A percentile compares a stretch with the other conserved stretches of the same genome.
Evolutionary conservation across 192 early-diverging fungal genomes (phyloP).

Genomic region (Phycomyces blakesleeanus): DNA sequence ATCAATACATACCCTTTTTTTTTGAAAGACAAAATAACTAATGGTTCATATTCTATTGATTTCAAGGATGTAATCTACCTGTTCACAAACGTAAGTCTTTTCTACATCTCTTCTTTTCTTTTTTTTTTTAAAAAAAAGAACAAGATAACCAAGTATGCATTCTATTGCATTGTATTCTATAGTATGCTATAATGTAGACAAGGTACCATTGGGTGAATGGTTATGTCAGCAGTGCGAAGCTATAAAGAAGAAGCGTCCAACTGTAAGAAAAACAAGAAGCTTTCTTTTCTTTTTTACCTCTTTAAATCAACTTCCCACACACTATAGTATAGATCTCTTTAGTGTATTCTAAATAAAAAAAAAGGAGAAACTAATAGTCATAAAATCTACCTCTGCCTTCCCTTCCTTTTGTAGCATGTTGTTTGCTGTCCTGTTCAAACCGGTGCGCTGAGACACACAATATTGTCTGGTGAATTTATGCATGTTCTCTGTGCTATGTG

Average conservation of each 20-base stretch:
- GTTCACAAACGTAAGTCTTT: constrained; percentile 31
- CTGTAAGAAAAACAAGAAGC: constrained; percentile 36
- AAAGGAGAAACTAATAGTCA: no score
- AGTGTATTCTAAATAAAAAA: no score
- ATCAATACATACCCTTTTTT: no score
- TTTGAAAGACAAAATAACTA: no score
- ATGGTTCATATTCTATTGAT: constrained; percentile 1
- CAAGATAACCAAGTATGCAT: no score
- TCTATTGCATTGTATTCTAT: no score
- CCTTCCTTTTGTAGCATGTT: not conserved
- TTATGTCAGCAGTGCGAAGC: constrained; percentile 46
- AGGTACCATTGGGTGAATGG: constrained; percentile 45
- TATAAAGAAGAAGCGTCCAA: constrained; percentile 29
- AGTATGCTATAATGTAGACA: constrained; percentile 43
- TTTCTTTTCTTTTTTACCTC: no score
- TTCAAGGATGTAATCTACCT: constrained; percentile 21
- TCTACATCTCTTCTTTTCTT: no score
- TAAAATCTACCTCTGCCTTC: no score
- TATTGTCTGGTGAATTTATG: not conserved
- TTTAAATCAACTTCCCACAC: not conserved
- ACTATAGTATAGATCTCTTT: no score
- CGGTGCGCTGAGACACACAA: not conserved
- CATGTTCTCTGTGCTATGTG: constrained; percentile 6
- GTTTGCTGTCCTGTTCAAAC: not conserved
- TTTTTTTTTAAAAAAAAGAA: no score